phyloP scores from a whole-genome alignment of 148 eudicot species.

The Rhododendron kiyosumense region DNA sequence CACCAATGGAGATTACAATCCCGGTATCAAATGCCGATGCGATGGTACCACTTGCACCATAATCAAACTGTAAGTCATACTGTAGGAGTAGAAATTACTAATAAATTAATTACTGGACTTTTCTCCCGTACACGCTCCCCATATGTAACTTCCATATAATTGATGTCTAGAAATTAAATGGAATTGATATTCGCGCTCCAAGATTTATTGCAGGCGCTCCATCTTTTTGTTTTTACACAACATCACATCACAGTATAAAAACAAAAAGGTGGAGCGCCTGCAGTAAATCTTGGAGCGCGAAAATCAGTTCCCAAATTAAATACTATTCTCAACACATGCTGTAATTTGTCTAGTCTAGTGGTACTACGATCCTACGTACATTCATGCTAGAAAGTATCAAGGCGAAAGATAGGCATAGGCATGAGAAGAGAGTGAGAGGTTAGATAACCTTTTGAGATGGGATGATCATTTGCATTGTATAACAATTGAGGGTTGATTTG shows the following conservation, averaged over 20 bases:
- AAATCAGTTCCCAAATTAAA: too few species aligned
- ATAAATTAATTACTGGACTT: neutral
- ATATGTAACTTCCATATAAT: neutral
- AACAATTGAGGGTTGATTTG: neutral
- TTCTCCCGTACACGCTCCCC: neutral
- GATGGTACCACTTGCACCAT: slow-evolving; percentile 53
- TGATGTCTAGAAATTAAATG: neutral
- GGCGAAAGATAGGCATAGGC: neutral
- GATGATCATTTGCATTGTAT: neutral
- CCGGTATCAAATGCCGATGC: slow-evolving; percentile 70
- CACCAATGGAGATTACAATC: slow-evolving; percentile 24
- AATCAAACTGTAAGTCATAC: slow-evolving; percentile 37
- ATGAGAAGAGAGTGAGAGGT: neutral
- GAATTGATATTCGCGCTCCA: too few species aligned
- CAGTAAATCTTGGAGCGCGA: too few species aligned
- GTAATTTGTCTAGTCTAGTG: neutral
- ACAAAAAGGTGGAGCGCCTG: too few species aligned
- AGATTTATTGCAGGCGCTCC: too few species aligned
- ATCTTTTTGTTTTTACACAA: too few species aligned
- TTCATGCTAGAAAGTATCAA: neutral
- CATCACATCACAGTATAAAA: too few species aligned
- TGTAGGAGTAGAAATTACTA: neutral
- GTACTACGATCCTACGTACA: neutral
- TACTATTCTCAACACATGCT: neutral
- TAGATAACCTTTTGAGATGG: neutral